A percentile compares a stretch with the other conserved stretches of the same genome.
These are phyloP conservation scores for Mycena albidolilacea DNA, from an alignment of 768 basidiomycete species.

Conservation along the genomic window DNA sequence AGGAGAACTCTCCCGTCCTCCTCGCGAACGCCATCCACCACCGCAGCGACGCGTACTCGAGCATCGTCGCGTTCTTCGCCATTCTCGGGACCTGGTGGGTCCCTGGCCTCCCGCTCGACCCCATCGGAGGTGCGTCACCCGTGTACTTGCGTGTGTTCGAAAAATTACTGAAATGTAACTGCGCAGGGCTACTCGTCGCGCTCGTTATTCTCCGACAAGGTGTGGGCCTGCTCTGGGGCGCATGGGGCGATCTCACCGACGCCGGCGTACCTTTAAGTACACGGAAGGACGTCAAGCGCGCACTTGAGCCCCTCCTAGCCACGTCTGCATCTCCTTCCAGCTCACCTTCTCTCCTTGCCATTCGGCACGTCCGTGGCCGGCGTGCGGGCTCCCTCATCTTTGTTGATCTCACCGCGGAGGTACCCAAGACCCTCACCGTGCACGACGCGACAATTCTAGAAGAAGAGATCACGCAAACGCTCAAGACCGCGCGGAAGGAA, in stretches of 20 bases:
- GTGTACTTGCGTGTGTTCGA: neutral
- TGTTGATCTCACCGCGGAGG: constrained; percentile 85
- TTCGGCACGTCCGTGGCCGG: constrained; percentile 77
- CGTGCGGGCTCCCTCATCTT: constrained; percentile 86
- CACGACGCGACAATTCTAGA: constrained; percentile 73
- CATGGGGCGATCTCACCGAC: constrained; percentile 88
- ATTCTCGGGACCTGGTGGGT: constrained; percentile 93
- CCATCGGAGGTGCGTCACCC: constrained; percentile 82
- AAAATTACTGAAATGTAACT: neutral
- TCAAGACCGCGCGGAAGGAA: constrained; percentile 74
- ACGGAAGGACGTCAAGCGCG: constrained; percentile 64
- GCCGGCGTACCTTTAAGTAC: constrained; percentile 78
- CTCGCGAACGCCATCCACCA: constrained; percentile 98
- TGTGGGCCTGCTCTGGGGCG: constrained; percentile 72
- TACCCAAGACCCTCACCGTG: constrained; percentile 73
- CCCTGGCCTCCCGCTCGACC: constrained; percentile 91
- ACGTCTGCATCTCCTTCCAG: constrained; percentile 45
- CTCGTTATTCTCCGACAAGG: constrained; percentile 89
- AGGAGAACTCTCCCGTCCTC: constrained; percentile 92
- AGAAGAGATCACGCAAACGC: constrained; percentile 65
- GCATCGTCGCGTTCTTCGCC: constrained; percentile 90
- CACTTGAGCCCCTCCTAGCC: constrained; percentile 69
- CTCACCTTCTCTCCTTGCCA: constrained; percentile 55
- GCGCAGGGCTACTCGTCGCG: constrained; percentile 87
- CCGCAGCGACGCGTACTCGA: constrained; percentile 96